Evolutionary conservation across 2,329 filamentous ascomycete genomes (phyloP).

Genomic region (Fusarium fracticaudum): DNA sequence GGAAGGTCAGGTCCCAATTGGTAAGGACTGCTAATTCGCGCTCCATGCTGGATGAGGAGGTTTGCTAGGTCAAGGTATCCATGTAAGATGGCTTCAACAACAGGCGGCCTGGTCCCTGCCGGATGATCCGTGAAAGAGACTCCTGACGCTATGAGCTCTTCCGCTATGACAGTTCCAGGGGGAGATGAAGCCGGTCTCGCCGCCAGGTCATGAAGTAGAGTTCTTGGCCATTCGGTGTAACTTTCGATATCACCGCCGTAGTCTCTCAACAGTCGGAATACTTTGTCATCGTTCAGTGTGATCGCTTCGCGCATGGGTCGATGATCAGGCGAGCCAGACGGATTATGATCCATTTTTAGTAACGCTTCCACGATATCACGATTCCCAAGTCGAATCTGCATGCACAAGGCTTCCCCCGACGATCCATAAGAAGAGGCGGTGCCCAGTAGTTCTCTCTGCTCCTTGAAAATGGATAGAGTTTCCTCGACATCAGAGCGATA

Average conservation of each 20-base stretch:
- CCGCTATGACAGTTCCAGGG: not conserved
- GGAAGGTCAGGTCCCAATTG: fast-evolving
- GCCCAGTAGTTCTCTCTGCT: fast-evolving
- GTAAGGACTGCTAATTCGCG: not conserved
- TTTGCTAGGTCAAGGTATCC: not conserved
- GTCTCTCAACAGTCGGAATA: not conserved
- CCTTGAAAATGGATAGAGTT: not conserved
- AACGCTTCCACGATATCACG: not conserved
- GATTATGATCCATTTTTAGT: not conserved
- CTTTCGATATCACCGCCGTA: not conserved
- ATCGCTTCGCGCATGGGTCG: not conserved
- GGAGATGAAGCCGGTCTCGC: not conserved
- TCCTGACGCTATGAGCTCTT: not conserved
- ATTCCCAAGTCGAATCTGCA: not conserved
- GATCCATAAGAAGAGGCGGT: fast-evolving
- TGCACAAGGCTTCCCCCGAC: not conserved
- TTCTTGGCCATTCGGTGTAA: not conserved
- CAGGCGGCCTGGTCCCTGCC: not conserved
- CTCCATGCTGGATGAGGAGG: not conserved
- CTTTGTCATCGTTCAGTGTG: not conserved
- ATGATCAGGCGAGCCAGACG: not conserved
- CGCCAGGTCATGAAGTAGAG: not conserved
- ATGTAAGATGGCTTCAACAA: not conserved
- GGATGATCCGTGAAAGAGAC: not conserved
- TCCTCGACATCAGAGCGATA: not conserved